Evolutionary conservation across 148 eudicot species (phyloP), one percentile per base, ranked within the genome.

Genomic region (Silene uniflora): DNA sequence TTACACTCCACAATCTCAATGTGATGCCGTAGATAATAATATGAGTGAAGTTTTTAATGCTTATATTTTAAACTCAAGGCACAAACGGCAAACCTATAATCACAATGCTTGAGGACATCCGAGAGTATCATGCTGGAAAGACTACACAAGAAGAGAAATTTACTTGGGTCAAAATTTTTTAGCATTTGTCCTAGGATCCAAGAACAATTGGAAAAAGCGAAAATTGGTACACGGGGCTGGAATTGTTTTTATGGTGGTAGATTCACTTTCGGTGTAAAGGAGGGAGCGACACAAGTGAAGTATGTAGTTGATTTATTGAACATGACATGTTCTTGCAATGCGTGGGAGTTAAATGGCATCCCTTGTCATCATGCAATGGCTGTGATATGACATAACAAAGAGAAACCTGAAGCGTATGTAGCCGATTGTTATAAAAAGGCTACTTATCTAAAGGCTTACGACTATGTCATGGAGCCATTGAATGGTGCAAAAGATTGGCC

Each of bases 401-500:
- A 72, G 22, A 18, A 19, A 0, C 24, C 62, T 0, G 64, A 56
- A n/a, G n/a, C n/a, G n/a, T n/a, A n/a, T n/a, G n/a, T n/a, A n/a
- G n/a, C n/a, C n/a, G n/a, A n/a, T n/a, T n/a, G n/a, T n/a, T n/a
- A n/a, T n/a, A n/a, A n/a, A n/a, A n/a, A n/a, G n/a, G n/a, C n/a
- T n/a, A n/a, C n/a, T n/a, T n/a, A n/a, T n/a, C n/a, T n/a, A n/a
- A n/a, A n/a, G n/a, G n/a, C n/a, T n/a, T n/a, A n/a, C n/a, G 52
- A 27, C 5, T 56, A 56, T 44, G 2, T 12, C 0, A 25, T 58
- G 32, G 65, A 72, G 42, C 75, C 75, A 4, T 16, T 72, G 17
- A 56, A 72, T 56, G 75, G 49, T 23, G 47, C 47, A n/a, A n/a
- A 14, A 72, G 64, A 72, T 25, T 71, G 74, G 74, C 62, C 62